A percentile compares a stretch with the other conserved stretches of the same genome.
These are phyloP conservation scores for Neurospora sp. DNA, from an alignment of 495 filamentous ascomycete genomes.

Conservation along the genomic window DNA sequence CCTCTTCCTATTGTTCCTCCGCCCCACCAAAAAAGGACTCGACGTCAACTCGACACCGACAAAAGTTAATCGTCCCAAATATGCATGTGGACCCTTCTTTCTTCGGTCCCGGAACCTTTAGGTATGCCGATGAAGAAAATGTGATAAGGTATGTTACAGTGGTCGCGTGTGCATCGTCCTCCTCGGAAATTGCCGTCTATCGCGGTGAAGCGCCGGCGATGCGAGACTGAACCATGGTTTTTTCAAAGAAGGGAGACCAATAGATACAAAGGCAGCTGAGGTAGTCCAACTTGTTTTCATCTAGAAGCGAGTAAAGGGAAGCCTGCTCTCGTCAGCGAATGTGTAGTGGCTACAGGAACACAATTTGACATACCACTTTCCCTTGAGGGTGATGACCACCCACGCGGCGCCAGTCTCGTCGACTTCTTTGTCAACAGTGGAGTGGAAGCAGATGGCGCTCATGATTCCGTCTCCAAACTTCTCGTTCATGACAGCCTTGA, in stretches of 20 bases:
- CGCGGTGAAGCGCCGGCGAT: neutral
- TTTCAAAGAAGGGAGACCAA: neutral
- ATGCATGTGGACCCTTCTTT: neutral
- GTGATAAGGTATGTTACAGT: neutral
- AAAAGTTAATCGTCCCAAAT: neutral
- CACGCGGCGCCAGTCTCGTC: slow-evolving; percentile 62
- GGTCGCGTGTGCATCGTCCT: neutral
- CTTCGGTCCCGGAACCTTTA: neutral
- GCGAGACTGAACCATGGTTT: neutral
- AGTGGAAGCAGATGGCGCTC: slow-evolving; percentile 90
- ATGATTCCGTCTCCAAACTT: slow-evolving; percentile 99
- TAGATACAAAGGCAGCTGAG: neutral
- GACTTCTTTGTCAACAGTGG: slow-evolving; percentile 91
- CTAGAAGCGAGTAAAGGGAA: slow-evolving; percentile 56
- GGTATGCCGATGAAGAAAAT: neutral
- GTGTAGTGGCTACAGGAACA: slow-evolving; percentile 1
- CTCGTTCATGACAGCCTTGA: slow-evolving; percentile 94
- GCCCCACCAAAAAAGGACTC: neutral
- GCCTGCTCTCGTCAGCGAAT: slow-evolving; percentile 30
- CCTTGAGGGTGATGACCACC: slow-evolving; percentile 84
- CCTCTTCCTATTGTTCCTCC: slow-evolving; percentile 22
- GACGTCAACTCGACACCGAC: neutral
- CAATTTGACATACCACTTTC: slow-evolving; percentile 69
- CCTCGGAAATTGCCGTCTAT: neutral
- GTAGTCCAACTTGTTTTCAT: neutral